phyloP scores from a whole-genome alignment of 345 rosid genomes.

The Brassica napus region DNA sequence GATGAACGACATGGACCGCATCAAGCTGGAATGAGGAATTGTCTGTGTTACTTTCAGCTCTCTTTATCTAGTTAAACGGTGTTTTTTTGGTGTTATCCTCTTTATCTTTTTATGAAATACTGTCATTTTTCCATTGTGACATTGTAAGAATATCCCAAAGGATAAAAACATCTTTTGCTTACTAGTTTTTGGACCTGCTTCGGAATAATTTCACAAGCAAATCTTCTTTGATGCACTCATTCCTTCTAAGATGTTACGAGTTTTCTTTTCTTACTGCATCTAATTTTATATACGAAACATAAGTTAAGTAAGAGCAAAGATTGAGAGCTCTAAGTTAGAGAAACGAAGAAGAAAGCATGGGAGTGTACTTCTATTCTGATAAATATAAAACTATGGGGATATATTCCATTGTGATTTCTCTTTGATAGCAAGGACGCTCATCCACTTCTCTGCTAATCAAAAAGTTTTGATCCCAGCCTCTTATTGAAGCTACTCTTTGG shows the following conservation, averaged over 20 bases:
- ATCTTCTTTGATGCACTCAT: background rate
- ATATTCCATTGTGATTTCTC: background rate
- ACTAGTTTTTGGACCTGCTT: background rate
- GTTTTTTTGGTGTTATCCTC: background rate
- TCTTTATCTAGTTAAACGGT: background rate
- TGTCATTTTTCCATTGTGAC: background rate
- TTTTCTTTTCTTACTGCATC: background rate
- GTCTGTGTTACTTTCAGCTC: background rate
- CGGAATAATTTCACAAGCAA: background rate
- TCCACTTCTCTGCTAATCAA: background rate
- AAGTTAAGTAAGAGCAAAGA: background rate
- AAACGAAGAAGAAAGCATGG: background rate
- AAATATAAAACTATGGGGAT: background rate
- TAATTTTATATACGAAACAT: background rate
- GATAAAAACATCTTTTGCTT: background rate
- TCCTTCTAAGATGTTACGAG: background rate
- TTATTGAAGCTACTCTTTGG: background rate
- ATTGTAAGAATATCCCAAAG: background rate
- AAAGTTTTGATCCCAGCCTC: too few relatives aligned
- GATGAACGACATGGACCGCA: conserved; percentile 77
- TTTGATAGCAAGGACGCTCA: background rate
- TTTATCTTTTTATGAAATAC: background rate
- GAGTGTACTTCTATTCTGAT: background rate
- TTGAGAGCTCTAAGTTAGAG: background rate
- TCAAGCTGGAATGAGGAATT: conserved; percentile 64